phyloP scores from a whole-genome alignment of 352 stramenopile genomes.

The Saprolegnia diclina region DNA sequence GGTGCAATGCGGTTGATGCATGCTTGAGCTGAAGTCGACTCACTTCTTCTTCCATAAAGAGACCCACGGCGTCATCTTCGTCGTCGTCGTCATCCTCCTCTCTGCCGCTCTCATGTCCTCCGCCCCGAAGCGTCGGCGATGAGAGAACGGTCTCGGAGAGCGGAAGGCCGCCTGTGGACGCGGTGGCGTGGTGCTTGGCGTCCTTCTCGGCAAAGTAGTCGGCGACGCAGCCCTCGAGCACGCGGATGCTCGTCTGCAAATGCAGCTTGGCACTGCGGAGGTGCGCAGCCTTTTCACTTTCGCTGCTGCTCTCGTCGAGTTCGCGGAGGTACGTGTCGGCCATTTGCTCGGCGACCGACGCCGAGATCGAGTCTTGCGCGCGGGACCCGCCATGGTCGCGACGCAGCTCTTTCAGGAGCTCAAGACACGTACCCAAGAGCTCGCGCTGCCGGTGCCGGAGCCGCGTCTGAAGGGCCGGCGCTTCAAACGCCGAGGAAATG shows the following conservation, averaged over 20 bases:
- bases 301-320: background rate
- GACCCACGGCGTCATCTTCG: constrained; percentile 41
- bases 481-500: constrained; percentile 48
- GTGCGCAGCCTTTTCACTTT: constrained; percentile 19
- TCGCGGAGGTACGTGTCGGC: constrained; percentile 77
- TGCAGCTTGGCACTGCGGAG: constrained; percentile 59
- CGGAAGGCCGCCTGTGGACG: background rate
- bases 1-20: constrained; percentile 60
- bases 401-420: constrained; percentile 63
- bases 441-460: constrained; percentile 70
- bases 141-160: background rate
- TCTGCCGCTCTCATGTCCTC: background rate
- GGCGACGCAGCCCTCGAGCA: constrained; percentile 63
- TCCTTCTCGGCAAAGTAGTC: constrained; percentile 33
- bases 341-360: constrained; percentile 72
- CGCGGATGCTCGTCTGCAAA: constrained; percentile 55
- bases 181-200: background rate
- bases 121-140: background rate
- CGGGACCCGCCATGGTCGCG: constrained; percentile 39
- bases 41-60: constrained; percentile 77
- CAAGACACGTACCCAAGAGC: constrained; percentile 67
- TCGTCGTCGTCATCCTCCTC: constrained; percentile 30
- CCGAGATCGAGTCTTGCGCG: constrained; percentile 67
- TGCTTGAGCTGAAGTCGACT: constrained; percentile 66
- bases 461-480: constrained; percentile 51